A percentile compares a stretch with the other conserved stretches of the same genome.
phyloP scores from a whole-genome alignment of 78 protist species.

The Protostelium mycophagum region DNA sequence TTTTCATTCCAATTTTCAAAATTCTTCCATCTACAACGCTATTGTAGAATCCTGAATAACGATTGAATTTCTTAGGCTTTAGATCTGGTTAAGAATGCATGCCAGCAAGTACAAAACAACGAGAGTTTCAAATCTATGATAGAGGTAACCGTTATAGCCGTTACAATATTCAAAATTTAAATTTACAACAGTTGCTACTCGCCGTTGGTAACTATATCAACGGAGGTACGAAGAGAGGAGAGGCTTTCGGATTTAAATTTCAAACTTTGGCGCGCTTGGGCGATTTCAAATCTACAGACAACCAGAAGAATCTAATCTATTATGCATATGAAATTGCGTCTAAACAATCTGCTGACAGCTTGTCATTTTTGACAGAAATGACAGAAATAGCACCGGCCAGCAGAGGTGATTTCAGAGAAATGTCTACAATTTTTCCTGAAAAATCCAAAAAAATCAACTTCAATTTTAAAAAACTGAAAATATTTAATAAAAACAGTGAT shows the following conservation, averaged over 20 bases:
- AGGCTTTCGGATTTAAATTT: constrained; percentile 56
- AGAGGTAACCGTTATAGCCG: no score
- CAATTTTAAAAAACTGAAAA: no score
- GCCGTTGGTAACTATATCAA: constrained; percentile 60
- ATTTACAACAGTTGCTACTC: constrained; percentile 9
- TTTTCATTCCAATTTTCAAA: neutral
- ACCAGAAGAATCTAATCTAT: constrained; percentile 25
- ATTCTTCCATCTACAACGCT: neutral
- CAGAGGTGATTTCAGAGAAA: no score
- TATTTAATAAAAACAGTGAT: no score
- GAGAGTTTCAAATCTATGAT: neutral
- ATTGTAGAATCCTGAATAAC: no score
- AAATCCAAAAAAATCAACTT: no score
- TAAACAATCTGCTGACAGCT: neutral
- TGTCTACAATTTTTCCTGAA: no score
- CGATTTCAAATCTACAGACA: constrained; percentile 43
- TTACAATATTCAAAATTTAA: no score
- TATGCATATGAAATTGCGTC: neutral
- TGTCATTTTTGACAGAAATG: neutral
- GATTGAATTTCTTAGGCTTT: neutral
- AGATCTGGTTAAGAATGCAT: neutral
- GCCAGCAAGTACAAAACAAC: neutral
- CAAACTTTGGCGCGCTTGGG: constrained; percentile 35
- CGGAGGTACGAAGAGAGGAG: constrained; percentile 57
- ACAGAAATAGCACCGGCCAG: neutral